phyloP scores from a whole-genome alignment of 2,329 filamentous ascomycete genomes.

The Zasmidium cellare region DNA sequence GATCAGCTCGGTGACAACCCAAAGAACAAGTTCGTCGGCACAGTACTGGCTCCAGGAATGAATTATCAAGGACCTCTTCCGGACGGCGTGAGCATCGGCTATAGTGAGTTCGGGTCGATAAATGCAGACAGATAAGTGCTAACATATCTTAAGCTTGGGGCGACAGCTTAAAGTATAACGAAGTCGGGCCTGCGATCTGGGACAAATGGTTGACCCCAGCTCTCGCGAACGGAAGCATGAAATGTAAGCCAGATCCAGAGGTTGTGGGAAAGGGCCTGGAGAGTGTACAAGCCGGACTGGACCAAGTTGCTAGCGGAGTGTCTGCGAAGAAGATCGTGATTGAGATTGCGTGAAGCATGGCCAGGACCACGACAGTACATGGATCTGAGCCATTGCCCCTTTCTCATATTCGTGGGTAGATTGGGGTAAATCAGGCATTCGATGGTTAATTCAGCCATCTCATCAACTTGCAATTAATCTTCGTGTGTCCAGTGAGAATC shows the following conservation, averaged over 20 bases:
- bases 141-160: constrained; percentile 9
- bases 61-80: constrained; percentile 1
- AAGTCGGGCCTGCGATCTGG: constrained; percentile 37
- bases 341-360: constrained; percentile 32
- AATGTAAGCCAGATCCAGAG: constrained; percentile 40
- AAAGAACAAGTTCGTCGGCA: constrained; percentile 12
- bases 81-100: constrained; percentile 7
- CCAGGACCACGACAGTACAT: no score
- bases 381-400: no score
- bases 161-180: constrained; percentile 21
- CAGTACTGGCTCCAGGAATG: constrained; percentile 14
- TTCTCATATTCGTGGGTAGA: no score
- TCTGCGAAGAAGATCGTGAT: constrained; percentile 32
- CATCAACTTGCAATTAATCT: no score
- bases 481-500: no score
- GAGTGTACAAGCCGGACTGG: constrained; percentile 48
- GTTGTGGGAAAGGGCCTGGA: constrained; percentile 46
- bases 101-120: constrained; percentile 25
- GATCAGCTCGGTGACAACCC: constrained; percentile 4
- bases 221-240: constrained; percentile 38
- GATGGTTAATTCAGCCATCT: no score
- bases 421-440: no score
- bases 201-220: constrained; percentile 38
- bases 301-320: constrained; percentile 33
- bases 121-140: constrained; percentile 4